Conservation (phyloP, 2,329 filamentous ascomycete species). For the Cordyceps farinosa region DNA sequence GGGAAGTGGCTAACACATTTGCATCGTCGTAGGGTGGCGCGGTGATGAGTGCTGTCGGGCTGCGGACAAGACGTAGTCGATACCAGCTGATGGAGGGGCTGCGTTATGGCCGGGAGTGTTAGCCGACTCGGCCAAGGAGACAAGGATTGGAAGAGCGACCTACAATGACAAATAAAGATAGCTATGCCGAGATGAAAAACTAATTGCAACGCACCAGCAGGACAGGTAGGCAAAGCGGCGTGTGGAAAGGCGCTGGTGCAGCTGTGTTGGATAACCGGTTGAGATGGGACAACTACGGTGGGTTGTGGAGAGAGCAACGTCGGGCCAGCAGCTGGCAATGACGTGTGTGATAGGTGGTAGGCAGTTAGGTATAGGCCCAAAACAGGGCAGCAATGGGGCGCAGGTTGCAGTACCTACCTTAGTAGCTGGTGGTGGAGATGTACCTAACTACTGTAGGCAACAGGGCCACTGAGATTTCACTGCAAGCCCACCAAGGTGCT, state of each 20-base stretch:
- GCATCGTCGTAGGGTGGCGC: not conserved
- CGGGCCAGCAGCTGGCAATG: conserved; percentile 9
- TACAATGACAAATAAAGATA: not conserved
- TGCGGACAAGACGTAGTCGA: not conserved
- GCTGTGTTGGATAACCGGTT: not conserved
- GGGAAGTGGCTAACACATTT: conserved; percentile 5
- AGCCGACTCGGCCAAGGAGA: not conserved
- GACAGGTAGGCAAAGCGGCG: not conserved
- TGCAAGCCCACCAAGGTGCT: not conserved
- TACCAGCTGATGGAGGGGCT: conserved; percentile 10
- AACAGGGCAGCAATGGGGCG: conserved; percentile 5
- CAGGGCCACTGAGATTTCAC: not conserved
- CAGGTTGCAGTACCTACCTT: not conserved
- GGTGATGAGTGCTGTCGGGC: not conserved
- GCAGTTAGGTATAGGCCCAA: not conserved
- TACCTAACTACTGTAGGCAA: not conserved
- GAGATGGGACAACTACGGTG: conserved; percentile 3
- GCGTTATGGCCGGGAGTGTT: conserved; percentile 1
- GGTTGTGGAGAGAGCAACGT: conserved; percentile 4
- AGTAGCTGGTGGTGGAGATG: not conserved
- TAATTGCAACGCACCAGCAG: not conserved
- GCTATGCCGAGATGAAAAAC: not conserved
- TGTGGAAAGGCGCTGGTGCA: not conserved
- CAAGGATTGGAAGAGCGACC: not conserved
- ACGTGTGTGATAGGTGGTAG: conserved; percentile 3